Conservation (phyloP, 805 yeast species). For the Cyberlindnera japonica region DNA sequence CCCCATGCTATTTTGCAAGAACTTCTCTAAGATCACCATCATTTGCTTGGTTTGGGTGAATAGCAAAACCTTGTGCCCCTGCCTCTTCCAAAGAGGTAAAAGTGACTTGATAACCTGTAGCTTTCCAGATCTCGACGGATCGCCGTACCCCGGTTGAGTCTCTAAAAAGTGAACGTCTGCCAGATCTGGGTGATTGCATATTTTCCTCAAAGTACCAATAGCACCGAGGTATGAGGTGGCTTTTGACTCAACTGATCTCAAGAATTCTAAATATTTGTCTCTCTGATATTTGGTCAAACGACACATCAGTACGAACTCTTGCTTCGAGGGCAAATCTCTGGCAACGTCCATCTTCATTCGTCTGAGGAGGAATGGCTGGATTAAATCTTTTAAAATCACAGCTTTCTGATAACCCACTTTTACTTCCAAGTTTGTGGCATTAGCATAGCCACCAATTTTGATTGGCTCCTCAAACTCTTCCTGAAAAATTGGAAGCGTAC, state of each 20-base stretch:
- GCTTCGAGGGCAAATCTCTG: conserved; percentile 86
- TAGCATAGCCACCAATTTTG: conserved; percentile 96
- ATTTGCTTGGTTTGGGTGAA: conserved; percentile 93
- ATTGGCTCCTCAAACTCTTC: conserved; percentile 90
- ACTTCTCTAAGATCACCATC: conserved; percentile 80
- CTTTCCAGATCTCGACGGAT: conserved; percentile 72
- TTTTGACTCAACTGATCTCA: conserved; percentile 74
- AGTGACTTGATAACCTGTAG: conserved; percentile 83
- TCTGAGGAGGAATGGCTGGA: conserved; percentile 84
- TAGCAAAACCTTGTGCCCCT: conserved; percentile 75
- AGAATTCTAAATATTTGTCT: conserved; percentile 66
- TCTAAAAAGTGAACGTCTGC: conserved; percentile 42
- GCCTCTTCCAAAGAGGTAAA: conserved; percentile 68
- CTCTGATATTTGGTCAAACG: conserved; percentile 75
- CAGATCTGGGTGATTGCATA: conserved; percentile 95
- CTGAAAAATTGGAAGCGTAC: conserved; percentile 93
- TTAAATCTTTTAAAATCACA: conserved; percentile 78
- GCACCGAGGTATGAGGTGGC: conserved; percentile 81
- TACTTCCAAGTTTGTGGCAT: conserved; percentile 92
- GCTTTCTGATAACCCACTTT: conserved; percentile 97
- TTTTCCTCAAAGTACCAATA: conserved; percentile 83
- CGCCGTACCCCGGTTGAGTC: conserved; percentile 42
- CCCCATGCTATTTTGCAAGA: conserved; percentile 41
- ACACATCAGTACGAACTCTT: conserved; percentile 92
- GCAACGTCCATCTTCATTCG: conserved; percentile 94